Base-by-base conservation (phyloP, 139 green algal genomes). In the Coccomyxa sp. region DNA sequence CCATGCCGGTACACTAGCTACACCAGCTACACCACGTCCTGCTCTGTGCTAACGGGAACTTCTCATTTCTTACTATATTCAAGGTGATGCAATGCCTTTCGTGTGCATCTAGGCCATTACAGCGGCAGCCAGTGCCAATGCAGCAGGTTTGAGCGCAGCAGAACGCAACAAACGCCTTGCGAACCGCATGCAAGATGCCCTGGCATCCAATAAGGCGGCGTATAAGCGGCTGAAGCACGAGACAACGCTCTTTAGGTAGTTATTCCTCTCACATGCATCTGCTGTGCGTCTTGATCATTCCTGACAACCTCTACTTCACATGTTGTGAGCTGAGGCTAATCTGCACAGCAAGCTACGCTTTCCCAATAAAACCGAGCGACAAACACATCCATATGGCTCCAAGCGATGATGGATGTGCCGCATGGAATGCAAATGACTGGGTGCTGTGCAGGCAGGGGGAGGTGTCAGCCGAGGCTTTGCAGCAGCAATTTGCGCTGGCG, bases 371-470 rank as follows among this genome's bases (percentile, higher is more conserved):
- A n/a, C n/a, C 63, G 7, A 71, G 4, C 9, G 63, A 1, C 63
- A 51, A 28, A 71, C 63, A 71, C 4, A 21, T 71, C 21, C 63
- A 9, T 25, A 71, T 71, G 9, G 18, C 63, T 25, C 63, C 63
- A 28, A 14, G 18, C 21, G 4, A 28, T 21, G 1, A 71, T 1
- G 63, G 63, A 71, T 71, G 18, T 71, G 10, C 9, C 1, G 71
- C 71, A 51, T 25, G 14, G 10, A 18, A 31, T 18, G 1, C 1
- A 31, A 1, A 38, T n/a, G 27, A 51, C 45, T 77, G 71, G 23
- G 23, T 77, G 71, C 27, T 32, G 28, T 77, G 79, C 79, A 82
- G 79, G 79, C 60, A 82, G 79, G 79, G 79, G 13, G 58, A 82
- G 57, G 57, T 82, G 7, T n/a, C 23, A 12, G 79, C 58, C 12